Evolutionary conservation across 306 rosid species (phyloP).

Genomic region (Rubus parviflorus): DNA sequence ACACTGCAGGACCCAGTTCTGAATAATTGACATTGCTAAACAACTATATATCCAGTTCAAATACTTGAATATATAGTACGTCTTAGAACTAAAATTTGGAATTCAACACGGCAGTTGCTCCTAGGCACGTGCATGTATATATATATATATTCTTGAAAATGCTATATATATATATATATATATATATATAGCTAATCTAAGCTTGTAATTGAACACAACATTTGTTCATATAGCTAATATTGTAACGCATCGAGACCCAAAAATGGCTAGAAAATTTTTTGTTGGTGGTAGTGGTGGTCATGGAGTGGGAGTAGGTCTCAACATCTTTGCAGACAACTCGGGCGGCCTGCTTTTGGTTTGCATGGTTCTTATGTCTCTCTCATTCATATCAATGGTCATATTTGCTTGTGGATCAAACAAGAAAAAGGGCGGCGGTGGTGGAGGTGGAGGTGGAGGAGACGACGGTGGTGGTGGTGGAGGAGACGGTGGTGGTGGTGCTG

Average conservation of each 20-base stretch:
- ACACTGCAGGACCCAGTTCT: not conserved
- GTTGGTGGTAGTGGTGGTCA: not conserved
- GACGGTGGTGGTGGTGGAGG: not conserved
- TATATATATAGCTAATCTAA: not conserved
- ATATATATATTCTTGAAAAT: not conserved
- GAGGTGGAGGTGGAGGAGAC: not conserved
- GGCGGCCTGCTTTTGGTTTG: slow-evolving; percentile 21
- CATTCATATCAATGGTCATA: slow-evolving; percentile 34
- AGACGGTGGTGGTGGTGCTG: rapidly evolving
- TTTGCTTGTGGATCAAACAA: slow-evolving; percentile 31
- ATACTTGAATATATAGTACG: not conserved
- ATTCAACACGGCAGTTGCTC: not conserved
- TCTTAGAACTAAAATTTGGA: not conserved
- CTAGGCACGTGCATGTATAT: not conserved
- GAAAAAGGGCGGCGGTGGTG: not conserved
- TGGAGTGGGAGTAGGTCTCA: not conserved
- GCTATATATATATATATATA: not conserved
- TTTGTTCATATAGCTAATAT: not conserved
- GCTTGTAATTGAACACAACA: not conserved
- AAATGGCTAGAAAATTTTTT: slow-evolving; percentile 25
- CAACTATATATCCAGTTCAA: not conserved
- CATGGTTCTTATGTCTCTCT: slow-evolving; percentile 35
- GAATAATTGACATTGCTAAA: not conserved
- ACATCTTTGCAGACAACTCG: not conserved
- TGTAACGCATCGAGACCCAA: not conserved